Evolutionary conservation across 768 basidiomycete genomes (phyloP).

Genomic region (Leucocoprinus sp.): DNA sequence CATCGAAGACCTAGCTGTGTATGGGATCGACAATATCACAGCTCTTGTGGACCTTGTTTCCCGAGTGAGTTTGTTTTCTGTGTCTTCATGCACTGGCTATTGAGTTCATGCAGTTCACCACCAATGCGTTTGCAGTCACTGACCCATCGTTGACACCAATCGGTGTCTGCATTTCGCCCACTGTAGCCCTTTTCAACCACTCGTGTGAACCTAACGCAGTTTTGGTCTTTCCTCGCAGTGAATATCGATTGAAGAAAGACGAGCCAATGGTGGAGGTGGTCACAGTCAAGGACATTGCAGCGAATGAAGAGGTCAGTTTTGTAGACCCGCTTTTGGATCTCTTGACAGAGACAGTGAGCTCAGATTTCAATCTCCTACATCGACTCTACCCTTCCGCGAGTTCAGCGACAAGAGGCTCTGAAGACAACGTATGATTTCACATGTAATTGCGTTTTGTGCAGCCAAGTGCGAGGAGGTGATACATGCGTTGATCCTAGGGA

Average conservation of each 20-base stretch:
- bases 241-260: slow-evolving; percentile 19
- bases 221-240: slow-evolving; percentile 75
- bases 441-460: slow-evolving; percentile 63
- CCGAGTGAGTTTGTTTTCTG: slow-evolving; percentile 36
- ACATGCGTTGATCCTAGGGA: slow-evolving; percentile 53
- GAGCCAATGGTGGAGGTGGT: slow-evolving; percentile 70
- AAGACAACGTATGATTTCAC: slow-evolving; percentile 70
- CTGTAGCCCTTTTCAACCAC: slow-evolving; percentile 79
- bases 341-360: background rate
- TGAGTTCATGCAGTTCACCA: slow-evolving; percentile 55
- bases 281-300: slow-evolving; percentile 53
- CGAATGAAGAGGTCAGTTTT: slow-evolving; percentile 59
- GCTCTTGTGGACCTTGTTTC: slow-evolving; percentile 70
- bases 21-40: slow-evolving; percentile 44
- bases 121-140: slow-evolving; percentile 86
- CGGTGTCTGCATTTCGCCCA: slow-evolving; percentile 78
- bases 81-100: background rate
- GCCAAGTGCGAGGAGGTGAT: slow-evolving; percentile 1
- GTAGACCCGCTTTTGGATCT: background rate
- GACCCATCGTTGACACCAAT: slow-evolving; percentile 71
- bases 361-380: slow-evolving; percentile 84
- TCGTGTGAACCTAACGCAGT: slow-evolving; percentile 84
- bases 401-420: slow-evolving; percentile 47
- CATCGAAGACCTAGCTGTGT: slow-evolving; percentile 49
- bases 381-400: slow-evolving; percentile 67